Evolutionary conservation across 2,329 filamentous ascomycete species (phyloP).

Genomic region (Curvularia sp.): DNA sequence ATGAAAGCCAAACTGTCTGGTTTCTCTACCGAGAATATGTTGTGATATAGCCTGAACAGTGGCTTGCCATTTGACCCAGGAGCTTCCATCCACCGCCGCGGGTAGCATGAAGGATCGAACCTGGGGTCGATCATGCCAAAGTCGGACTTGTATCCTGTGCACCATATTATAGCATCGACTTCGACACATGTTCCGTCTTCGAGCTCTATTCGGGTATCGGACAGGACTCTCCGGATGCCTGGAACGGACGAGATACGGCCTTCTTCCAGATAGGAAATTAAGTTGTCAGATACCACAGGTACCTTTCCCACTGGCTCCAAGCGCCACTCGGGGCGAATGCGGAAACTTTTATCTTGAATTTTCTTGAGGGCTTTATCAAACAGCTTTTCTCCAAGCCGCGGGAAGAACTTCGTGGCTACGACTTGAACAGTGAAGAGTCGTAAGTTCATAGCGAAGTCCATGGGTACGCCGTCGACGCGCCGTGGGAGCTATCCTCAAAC

Average conservation of each 20-base stretch:
- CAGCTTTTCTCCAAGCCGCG: conserved; percentile 20
- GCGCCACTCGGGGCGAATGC: conserved; percentile 31
- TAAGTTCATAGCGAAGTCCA: conserved; percentile 26
- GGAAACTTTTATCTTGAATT: conserved; percentile 33
- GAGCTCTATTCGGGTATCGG: conserved; percentile 32
- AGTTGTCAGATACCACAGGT: conserved; percentile 29
- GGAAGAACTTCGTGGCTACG: conserved; percentile 23
- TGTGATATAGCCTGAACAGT: conserved; percentile 53
- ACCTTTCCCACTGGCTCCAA: conserved; percentile 28
- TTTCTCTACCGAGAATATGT: conserved; percentile 55
- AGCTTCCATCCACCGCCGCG: conserved; percentile 23
- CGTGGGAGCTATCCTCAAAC: conserved; percentile 22
- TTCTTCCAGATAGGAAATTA: conserved; percentile 24
- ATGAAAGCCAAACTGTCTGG: conserved; percentile 55
- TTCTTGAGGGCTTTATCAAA: conserved; percentile 30
- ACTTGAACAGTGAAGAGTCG: conserved; percentile 23
- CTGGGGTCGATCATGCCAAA: conserved; percentile 36
- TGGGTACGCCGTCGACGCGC: conserved; percentile 19
- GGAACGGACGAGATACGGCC: conserved; percentile 28
- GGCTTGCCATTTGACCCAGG: conserved; percentile 38
- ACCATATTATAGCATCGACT: conserved; percentile 47
- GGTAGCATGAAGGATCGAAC: conserved; percentile 28
- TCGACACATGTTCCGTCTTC: conserved; percentile 38
- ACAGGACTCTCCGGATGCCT: conserved; percentile 23
- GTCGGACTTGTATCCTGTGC: conserved; percentile 46